Conservation (phyloP, 2,329 filamentous ascomycete species). For the Ceratocystis cacaofunesta region DNA sequence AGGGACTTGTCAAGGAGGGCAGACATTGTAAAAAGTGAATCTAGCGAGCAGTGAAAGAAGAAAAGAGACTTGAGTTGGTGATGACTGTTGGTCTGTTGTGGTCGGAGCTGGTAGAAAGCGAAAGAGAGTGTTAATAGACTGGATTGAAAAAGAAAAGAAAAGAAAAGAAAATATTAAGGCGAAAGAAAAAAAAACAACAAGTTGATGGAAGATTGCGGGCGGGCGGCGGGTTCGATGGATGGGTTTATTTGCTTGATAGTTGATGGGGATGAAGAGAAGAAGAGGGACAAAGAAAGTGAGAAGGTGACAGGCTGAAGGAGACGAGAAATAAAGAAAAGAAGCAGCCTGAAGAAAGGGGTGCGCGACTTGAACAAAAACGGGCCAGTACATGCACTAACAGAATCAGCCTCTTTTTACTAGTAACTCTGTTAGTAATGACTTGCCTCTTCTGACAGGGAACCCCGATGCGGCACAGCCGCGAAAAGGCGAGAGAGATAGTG, state of each 20-base stretch:
- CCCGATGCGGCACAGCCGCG: slow-evolving; percentile 3
- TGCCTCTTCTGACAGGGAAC: not conserved
- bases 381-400: not conserved
- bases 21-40: slow-evolving; percentile 50
- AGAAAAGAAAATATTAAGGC: slow-evolving; percentile 7
- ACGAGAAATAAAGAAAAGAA: slow-evolving; percentile 1
- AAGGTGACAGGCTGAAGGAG: not conserved
- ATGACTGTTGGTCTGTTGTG: not conserved
- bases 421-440: not conserved
- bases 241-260: slow-evolving; percentile 3
- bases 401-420: not conserved
- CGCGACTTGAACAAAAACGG: slow-evolving; percentile 6
- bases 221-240: slow-evolving; percentile 11
- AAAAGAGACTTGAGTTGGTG: slow-evolving; percentile 6
- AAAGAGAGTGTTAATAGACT: slow-evolving; percentile 4
- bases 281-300: slow-evolving; percentile 9
- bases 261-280: slow-evolving; percentile 12
- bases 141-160: slow-evolving; percentile 13
- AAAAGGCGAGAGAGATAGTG: slow-evolving; percentile 4
- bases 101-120: not conserved
- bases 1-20: slow-evolving; percentile 94
- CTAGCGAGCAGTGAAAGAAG: slow-evolving; percentile 14
- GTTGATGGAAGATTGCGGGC: slow-evolving; percentile 9
- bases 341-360: not conserved
- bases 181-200: not conserved